phyloP scores from a whole-genome alignment of 106 monocot species.

The Acanthochlamys bracteata region DNA sequence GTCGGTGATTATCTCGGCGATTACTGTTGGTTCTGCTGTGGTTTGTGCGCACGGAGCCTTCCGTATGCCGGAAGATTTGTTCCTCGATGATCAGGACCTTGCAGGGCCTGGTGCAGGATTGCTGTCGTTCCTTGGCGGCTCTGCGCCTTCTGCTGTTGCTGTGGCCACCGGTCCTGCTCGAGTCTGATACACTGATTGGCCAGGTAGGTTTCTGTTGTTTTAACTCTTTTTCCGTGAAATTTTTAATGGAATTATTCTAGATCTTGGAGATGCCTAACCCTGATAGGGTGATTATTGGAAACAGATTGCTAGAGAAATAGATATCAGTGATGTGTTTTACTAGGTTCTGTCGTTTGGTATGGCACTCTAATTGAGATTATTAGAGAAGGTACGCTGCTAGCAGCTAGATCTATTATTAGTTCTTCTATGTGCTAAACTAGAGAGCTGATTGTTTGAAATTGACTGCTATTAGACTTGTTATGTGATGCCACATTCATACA shows the following conservation, averaged over 20 bases:
- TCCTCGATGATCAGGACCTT: constrained; percentile 39
- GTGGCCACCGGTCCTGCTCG: constrained; percentile 2
- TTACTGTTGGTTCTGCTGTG: constrained; percentile 18
- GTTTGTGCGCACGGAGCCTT: constrained; percentile 37
- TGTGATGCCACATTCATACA: too few species aligned
- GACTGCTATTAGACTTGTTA: too few species aligned
- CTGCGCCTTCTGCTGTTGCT: constrained; percentile 20
- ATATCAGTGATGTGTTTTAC: background rate
- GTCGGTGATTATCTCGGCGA: constrained; percentile 32
- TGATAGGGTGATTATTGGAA: background rate
- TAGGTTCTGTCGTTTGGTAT: background rate
- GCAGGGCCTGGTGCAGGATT: constrained; percentile 14
- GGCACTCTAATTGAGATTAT: too few species aligned
- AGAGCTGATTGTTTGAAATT: too few species aligned
- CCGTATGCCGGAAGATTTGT: constrained; percentile 37
- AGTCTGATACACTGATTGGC: background rate
- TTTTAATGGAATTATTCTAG: too few species aligned
- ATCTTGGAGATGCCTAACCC: background rate
- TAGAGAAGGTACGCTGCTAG: too few species aligned
- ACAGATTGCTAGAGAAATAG: background rate
- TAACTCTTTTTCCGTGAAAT: background rate
- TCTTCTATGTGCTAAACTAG: too few species aligned
- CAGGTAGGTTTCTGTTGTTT: background rate
- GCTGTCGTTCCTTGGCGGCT: constrained; percentile 29
- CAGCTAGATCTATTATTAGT: too few species aligned